phyloP scores from a whole-genome alignment of 2,329 filamentous ascomycete genomes.

The Xylaria sp. region DNA sequence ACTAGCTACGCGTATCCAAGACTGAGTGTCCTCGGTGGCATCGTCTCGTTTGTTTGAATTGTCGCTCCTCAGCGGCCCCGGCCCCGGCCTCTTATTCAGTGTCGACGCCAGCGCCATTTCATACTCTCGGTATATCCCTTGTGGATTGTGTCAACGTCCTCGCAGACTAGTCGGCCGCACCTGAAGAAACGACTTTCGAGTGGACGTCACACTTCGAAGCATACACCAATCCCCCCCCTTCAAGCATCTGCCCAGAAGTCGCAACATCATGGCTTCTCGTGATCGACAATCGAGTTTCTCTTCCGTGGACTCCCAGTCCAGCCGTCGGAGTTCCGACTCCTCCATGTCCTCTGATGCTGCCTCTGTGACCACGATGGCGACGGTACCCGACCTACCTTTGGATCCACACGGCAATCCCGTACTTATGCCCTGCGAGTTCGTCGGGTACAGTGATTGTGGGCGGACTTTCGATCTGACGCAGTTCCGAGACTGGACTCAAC shows the following conservation, averaged over 20 bases:
- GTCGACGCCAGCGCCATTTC: not conserved
- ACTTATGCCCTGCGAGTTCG: slow-evolving; percentile 44
- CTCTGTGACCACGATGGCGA: not conserved
- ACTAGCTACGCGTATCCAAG: not conserved
- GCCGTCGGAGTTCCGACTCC: not conserved
- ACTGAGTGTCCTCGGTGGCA: not conserved
- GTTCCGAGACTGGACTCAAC: slow-evolving; percentile 41
- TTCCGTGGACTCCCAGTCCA: not conserved
- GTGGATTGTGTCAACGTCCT: not conserved
- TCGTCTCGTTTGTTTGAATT: slow-evolving; percentile 1
- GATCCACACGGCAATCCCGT: not conserved
- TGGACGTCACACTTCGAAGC: not conserved
- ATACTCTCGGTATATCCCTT: not conserved
- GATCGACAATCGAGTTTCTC: not conserved
- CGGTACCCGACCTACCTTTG: not conserved
- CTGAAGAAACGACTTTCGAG: slow-evolving; percentile 1
- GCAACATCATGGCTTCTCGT: slow-evolving; percentile 3
- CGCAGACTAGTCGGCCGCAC: not conserved
- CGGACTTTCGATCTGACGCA: slow-evolving; percentile 36
- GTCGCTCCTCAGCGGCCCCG: not conserved
- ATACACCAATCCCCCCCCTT: not conserved
- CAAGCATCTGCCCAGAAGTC: not conserved
- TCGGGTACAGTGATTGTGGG: slow-evolving; percentile 34
- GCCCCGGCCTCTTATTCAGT: slow-evolving; percentile 9
- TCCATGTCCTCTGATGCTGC: not conserved